Percentiles rank a stretch among this genome's conserved stretches.
Conservation (phyloP, 768 basidiomycete species). For the Naganishia randhawae region DNA sequence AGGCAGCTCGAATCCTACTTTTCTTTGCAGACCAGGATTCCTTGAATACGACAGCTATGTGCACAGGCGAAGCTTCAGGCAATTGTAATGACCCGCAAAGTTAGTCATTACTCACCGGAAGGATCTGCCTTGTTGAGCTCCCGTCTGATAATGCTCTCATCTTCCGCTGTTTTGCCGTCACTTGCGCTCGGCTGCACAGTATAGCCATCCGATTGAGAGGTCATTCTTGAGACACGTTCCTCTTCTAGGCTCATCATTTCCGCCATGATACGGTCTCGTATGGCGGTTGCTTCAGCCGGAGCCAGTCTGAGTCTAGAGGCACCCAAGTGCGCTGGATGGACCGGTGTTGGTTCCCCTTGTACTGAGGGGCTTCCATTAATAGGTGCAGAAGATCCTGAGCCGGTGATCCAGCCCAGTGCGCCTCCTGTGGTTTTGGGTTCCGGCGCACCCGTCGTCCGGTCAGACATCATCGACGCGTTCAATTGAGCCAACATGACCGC, state of each 20-base stretch:
- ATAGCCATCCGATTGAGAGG: conserved; percentile 47
- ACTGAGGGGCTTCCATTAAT: conserved; percentile 30
- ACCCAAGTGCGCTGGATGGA: conserved; percentile 29
- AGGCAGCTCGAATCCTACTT: conserved; percentile 84
- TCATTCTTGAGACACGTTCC: conserved; percentile 91
- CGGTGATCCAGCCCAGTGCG: conserved; percentile 58
- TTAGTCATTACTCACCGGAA: conserved; percentile 56
- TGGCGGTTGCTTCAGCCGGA: conserved; percentile 77
- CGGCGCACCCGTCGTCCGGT: not conserved
- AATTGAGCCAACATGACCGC: conserved; percentile 98
- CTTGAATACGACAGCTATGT: conserved; percentile 73
- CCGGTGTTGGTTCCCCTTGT: conserved; percentile 34
- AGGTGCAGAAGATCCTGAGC: conserved; percentile 57
- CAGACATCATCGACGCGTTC: conserved; percentile 59
- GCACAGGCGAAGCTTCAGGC: not conserved
- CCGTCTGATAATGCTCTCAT: conserved; percentile 86
- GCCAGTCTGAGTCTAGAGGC: conserved; percentile 68
- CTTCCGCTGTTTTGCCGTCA: conserved; percentile 68
- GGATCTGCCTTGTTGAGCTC: conserved; percentile 95
- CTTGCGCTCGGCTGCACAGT: conserved; percentile 48
- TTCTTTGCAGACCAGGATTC: conserved; percentile 95
- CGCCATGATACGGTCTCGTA: conserved; percentile 92
- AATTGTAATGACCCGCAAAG: not conserved
- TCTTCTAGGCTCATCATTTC: conserved; percentile 98
- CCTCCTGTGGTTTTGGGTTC: conserved; percentile 39